Evolutionary conservation across 805 yeast species (phyloP), one percentile per base, ranked within the genome.

Genomic region (Candida chilensis): DNA sequence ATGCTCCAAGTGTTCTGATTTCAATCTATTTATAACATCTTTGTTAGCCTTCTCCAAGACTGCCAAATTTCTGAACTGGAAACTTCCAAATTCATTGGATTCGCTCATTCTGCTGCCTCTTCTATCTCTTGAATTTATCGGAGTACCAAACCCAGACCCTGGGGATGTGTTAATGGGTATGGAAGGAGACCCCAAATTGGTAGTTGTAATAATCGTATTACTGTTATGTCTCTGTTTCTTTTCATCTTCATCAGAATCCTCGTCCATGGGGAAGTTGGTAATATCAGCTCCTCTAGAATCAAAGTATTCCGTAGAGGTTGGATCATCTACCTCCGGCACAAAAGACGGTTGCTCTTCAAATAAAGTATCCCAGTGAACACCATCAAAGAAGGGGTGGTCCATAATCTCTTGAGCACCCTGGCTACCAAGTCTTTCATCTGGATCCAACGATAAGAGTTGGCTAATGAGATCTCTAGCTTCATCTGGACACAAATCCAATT

Each of bases 41-140:
- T 85, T 86, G 48, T 92, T 92, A 6, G 95, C 96, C 44, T 82
- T 83, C 42, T 92, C 97, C 33, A 94, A 66, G 5, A 92, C 92
- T 4, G 90, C 78, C 37, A 92, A 58, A 49, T 92, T 92, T 40
- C 96, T 67, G 56, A 84, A 92, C 35, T 84, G 79, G 53, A 92
- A 92, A 4, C 92, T 79, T 0, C 99, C 99, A 67, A 92, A 92
- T 44, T 90, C 90, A 16, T 63, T 58, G 3, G 80, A 68, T 33
- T 81, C 90, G 30, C 79, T 80, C 36, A 85, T 52, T 40, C 84
- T 69, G 38, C 84, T 73, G 3, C 85, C 74, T 29, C 92, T 62
- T 34, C 90, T 66, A 39, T 84, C 95, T 28, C 84, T 63, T 42
- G 73, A 58, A 37, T 67, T 22, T 32, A 28, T 17, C 39, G 25